Base-by-base conservation (phyloP, 164 flowering plant genomes). In the Vitis riparia region DNA sequence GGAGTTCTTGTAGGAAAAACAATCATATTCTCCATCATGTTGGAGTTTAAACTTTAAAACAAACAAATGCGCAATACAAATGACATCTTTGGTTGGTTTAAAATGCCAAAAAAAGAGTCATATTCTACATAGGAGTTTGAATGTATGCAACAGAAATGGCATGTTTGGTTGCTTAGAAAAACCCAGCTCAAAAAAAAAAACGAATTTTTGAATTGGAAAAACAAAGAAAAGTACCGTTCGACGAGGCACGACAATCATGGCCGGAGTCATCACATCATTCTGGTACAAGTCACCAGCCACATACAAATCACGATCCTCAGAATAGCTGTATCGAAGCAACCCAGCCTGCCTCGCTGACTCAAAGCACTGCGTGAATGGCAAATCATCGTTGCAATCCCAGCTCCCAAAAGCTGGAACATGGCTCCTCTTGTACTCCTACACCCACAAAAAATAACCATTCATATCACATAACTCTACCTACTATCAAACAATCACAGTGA, bases 341-440 rank as follows among this genome's bases (percentile, higher is more conserved):
- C 88, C 87, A 30, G 89, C 86, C 37, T 86, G 89, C 61, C 86
- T 78, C 0, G 91, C 89, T 7, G 93, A 81, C 67, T 89, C 93
- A 47, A 89, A 89, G 48, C 87, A 89, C 85, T 89, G 87, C 1
- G 93, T 87, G 55, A 89, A 83, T 1, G 93, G 90, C 6, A 87
- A 70, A 59, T 80, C 80, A 47, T 78, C 76, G 70, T 78, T 73
- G 79, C 74, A 82, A 68, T 89, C 90, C 93, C 93, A 89, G 86
- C 84, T 83, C 12, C 91, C 90, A 70, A 89, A 89, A 1, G 85
- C 87, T 1, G 93, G 93, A 8, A 89, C 77, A 55, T 86, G 84
- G 19, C 64, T 71, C 50, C 83, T 73, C 72, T 52, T 72, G 51
- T 73, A 68, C 17, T 73, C 66, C 79, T 72, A 14, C 67, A 53